phyloP scores from a whole-genome alignment of 2,329 filamentous ascomycete species.

The Arthrobotrys conoides region DNA sequence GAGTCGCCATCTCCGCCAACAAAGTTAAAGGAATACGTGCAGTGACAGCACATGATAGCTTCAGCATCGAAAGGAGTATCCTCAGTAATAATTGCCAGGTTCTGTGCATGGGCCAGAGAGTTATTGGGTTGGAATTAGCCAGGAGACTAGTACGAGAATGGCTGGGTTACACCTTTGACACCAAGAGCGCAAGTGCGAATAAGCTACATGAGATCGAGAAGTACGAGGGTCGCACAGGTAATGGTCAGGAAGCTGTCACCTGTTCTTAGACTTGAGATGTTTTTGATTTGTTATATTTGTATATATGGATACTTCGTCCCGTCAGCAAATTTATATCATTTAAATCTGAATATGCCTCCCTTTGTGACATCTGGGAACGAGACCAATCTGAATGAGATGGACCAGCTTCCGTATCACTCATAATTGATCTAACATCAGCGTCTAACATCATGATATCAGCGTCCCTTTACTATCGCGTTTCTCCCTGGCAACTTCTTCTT shows the following conservation, averaged over 20 bases:
- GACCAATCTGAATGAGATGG: no score
- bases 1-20: slow-evolving; percentile 90
- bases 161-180: slow-evolving; percentile 75
- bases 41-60: slow-evolving; percentile 90
- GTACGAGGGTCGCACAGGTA: slow-evolving; percentile 42
- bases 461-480: no score
- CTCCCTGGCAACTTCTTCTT: no score
- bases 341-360: no score
- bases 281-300: not conserved
- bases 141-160: slow-evolving; percentile 83
- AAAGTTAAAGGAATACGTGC: slow-evolving; percentile 86
- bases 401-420: not conserved
- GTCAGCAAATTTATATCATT: no score
- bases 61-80: slow-evolving; percentile 83
- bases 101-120: slow-evolving; percentile 86
- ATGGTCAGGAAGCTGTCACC: slow-evolving; percentile 13
- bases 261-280: slow-evolving; percentile 10
- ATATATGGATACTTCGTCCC: not conserved
- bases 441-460: no score
- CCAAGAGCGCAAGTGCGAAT: slow-evolving; percentile 40
- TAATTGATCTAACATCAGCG: no score
- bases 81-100: slow-evolving; percentile 90
- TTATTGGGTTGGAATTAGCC: slow-evolving; percentile 84
- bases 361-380: no score
- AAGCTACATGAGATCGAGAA: slow-evolving; percentile 58